Evolutionary conservation across 2,329 filamentous ascomycete species (phyloP).

Genomic region (Byssochlamys sp.): DNA sequence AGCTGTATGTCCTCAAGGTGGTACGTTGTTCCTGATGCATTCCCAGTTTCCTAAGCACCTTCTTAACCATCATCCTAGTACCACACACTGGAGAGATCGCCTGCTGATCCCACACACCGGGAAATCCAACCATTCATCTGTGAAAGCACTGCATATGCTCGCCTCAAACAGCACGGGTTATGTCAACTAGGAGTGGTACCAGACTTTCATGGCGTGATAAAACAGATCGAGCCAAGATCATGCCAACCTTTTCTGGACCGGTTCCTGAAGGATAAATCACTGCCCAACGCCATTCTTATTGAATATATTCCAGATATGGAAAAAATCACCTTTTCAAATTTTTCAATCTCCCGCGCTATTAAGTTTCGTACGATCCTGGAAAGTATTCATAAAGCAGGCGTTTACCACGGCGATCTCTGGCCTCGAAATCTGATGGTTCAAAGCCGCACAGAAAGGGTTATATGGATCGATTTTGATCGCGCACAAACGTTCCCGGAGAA

Average conservation of each 20-base stretch:
- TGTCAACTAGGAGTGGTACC: background rate
- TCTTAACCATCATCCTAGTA: conserved; percentile 5
- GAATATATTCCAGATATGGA: conserved; percentile 9
- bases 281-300: conserved; percentile 9
- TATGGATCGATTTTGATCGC: conserved; percentile 11
- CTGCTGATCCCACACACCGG: conserved; percentile 4
- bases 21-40: conserved; percentile 1
- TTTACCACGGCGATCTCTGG: conserved; percentile 8
- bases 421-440: conserved; percentile 11
- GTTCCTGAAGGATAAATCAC: conserved; percentile 9
- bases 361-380: conserved; percentile 6
- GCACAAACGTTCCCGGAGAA: conserved; percentile 6
- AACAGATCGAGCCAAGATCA: background rate
- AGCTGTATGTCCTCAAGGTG: conserved; percentile 9
- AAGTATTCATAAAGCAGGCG: conserved; percentile 6
- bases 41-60: background rate
- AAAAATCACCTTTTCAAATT: conserved; percentile 7
- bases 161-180: conserved; percentile 8
- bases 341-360: conserved; percentile 2
- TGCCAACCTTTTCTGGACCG: conserved; percentile 1
- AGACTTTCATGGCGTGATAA: conserved; percentile 2
- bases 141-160: conserved; percentile 10
- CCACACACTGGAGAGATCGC: conserved; percentile 3
- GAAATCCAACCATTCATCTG: conserved; percentile 10
- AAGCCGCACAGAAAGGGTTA: conserved; percentile 1